Conservation (phyloP, 257 asterid genomes). For the Euphrasia confusa region DNA sequence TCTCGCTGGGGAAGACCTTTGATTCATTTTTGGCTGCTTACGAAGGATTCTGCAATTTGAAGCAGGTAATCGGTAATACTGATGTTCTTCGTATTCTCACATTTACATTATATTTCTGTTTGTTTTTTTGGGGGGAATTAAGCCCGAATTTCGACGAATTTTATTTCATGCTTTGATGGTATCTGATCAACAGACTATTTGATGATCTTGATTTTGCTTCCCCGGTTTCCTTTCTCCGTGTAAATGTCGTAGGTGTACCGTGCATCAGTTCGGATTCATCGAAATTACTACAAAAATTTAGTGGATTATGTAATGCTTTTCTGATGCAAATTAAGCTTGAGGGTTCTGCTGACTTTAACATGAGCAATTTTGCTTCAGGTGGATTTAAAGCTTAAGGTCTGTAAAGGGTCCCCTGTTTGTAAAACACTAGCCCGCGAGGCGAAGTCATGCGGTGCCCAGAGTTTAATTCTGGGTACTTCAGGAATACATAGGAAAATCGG, state of each 20-base stretch:
- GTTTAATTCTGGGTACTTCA: constrained; percentile 67
- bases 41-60: constrained; percentile 82
- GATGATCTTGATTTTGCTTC: constrained; percentile 11
- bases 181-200: not conserved
- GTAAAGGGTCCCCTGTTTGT: constrained; percentile 71
- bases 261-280: not conserved
- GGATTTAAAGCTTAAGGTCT: constrained; percentile 79
- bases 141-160: no score
- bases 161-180: no score
- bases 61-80: constrained; percentile 43
- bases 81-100: no score
- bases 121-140: no score
- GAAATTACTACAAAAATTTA: not conserved
- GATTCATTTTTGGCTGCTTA: constrained; percentile 76
- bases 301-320: not conserved
- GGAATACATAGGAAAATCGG: constrained; percentile 43
- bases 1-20: constrained; percentile 63
- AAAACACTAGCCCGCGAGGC: constrained; percentile 61
- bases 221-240: constrained; percentile 11
- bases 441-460: constrained; percentile 50
- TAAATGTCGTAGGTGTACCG: not conserved
- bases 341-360: constrained; percentile 12
- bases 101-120: no score
- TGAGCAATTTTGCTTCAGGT: constrained; percentile 41
- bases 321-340: constrained; percentile 7